Base-by-base conservation (phyloP, 75 land plant species). In the Cryptomeria japonica region DNA sequence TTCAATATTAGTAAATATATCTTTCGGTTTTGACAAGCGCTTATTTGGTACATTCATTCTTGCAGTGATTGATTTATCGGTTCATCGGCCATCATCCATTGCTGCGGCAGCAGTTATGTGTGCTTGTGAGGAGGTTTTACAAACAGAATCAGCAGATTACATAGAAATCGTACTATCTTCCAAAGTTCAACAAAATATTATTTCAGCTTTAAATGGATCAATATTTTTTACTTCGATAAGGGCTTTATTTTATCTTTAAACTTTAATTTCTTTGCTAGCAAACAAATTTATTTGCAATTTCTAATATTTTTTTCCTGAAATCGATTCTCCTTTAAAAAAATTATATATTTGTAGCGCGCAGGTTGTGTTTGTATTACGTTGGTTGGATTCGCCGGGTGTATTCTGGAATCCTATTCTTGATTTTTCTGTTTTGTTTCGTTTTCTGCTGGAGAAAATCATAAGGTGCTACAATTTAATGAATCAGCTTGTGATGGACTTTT, bases 61-160 rank as follows among this genome's bases (percentile, higher is more conserved):
- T 31, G 49, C 92, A 91, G 93, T 88, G 36, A 56, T 94, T n/a
- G 86, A 88, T 34, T 94, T 95, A 61, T 53, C 91, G 4, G 84
- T 19, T 5, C 92, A 85, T 86, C 86, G 86, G 84, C 96, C 96
- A 68, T 94, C 96, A 5, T 85, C 78, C 2, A 85, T 93, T 16
- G 93, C 96, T n/a, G 92, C 86, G 0, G 96, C 96, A 68, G 91
- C 94, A 3, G 80, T 94, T 7, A n/a, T 92, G 70, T 92, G 92
- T 79, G 90, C 89, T 13, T 86, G 88, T 18, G 91, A 79, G 9
- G 93, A 92, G 64, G 85, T 91, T 41, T 34, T 85, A 19, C 88
- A 86, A 11, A 56, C 64, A 18, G 86, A 89, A 70, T 49, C 64
- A 12, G 87, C 49, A 41, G 87, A 88, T 61, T 58, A 88, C 39